Percentiles rank a stretch among this genome's conserved stretches.
Evolutionary conservation across 2,329 filamentous ascomycete species (phyloP).

Genomic region (Penicillium sp.): DNA sequence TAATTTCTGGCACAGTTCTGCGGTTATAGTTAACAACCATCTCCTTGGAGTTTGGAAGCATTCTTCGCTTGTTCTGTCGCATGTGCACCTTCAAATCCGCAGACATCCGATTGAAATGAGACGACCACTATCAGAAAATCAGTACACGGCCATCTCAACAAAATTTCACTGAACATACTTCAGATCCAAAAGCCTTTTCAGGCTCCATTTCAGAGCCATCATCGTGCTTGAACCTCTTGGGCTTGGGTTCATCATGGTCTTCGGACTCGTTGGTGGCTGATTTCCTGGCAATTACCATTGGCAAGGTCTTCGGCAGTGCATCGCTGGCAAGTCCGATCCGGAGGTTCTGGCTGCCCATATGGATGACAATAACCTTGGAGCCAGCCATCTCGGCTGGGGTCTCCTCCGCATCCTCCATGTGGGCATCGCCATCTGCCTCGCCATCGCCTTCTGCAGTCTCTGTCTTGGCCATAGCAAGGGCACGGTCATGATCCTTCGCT

Average conservation of each 20-base stretch:
- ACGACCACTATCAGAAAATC: constrained; percentile 49
- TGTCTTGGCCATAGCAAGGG: constrained; percentile 71
- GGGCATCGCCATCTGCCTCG: constrained; percentile 51
- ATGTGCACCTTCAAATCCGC: constrained; percentile 85
- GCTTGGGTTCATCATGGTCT: constrained; percentile 73
- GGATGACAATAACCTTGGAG: constrained; percentile 90
- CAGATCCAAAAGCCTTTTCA: constrained; percentile 85
- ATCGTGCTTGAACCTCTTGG: constrained; percentile 61
- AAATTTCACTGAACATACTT: constrained; percentile 52
- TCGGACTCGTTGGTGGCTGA: constrained; percentile 79
- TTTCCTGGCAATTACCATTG: constrained; percentile 84
- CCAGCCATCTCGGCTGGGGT: constrained; percentile 64
- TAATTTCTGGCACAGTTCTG: constrained; percentile 76
- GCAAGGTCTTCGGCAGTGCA: constrained; percentile 87
- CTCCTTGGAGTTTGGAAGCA: constrained; percentile 96
- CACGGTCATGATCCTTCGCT: constrained; percentile 83
- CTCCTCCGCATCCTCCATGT: constrained; percentile 56
- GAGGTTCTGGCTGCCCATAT: constrained; percentile 92
- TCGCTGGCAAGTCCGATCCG: constrained; percentile 95
- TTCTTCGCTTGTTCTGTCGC: constrained; percentile 89
- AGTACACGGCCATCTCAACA: neutral
- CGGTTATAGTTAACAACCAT: constrained; percentile 93
- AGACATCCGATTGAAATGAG: constrained; percentile 74
- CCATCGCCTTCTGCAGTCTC: constrained; percentile 55
- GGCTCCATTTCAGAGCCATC: constrained; percentile 51